These are phyloP conservation scores for Stagonosporopsis rhizophila DNA, from an alignment of 2,329 filamentous ascomycete species.

Conservation along the genomic window DNA sequence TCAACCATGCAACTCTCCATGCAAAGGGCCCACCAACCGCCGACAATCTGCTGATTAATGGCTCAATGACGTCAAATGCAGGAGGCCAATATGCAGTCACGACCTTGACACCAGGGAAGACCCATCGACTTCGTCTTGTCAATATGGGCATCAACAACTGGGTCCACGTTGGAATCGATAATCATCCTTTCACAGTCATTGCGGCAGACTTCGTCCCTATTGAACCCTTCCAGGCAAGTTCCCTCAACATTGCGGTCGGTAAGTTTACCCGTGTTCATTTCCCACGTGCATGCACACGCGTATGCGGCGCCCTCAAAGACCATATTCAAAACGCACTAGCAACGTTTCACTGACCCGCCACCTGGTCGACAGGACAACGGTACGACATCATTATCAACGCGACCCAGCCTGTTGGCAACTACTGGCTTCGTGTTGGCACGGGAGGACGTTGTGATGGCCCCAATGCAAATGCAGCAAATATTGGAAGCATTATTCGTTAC, in stretches of 20 bases:
- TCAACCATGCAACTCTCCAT: constrained; percentile 45
- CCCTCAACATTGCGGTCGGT: constrained; percentile 47
- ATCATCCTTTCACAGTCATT: constrained; percentile 54
- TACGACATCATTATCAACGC: constrained; percentile 52
- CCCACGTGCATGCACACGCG: constrained; percentile 9
- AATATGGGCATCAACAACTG: constrained; percentile 46
- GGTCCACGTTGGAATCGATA: constrained; percentile 34
- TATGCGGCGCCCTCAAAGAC: constrained; percentile 14
- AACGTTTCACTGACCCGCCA: constrained; percentile 31
- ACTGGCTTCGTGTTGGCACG: constrained; percentile 47
- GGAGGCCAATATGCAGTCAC: constrained; percentile 46
- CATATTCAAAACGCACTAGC: constrained; percentile 19
- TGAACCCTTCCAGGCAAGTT: constrained; percentile 49
- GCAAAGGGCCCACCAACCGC: constrained; percentile 48
- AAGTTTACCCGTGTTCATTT: constrained; percentile 24
- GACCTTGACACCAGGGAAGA: constrained; percentile 49
- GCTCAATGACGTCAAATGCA: constrained; percentile 57
- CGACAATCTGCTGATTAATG: constrained; percentile 62
- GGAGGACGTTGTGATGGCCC: constrained; percentile 48
- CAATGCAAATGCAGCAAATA: constrained; percentile 42
- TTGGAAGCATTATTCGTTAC: constrained; percentile 54
- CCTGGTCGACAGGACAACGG: constrained; percentile 41
- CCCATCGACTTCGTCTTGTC: constrained; percentile 54
- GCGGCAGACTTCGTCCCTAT: constrained; percentile 55
- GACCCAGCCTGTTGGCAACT: constrained; percentile 39